A percentile compares a stretch with the other conserved stretches of the same genome.
Evolutionary conservation across 2,329 filamentous ascomycete genomes (phyloP).

Genomic region (Pseudogymnoascus sp.): DNA sequence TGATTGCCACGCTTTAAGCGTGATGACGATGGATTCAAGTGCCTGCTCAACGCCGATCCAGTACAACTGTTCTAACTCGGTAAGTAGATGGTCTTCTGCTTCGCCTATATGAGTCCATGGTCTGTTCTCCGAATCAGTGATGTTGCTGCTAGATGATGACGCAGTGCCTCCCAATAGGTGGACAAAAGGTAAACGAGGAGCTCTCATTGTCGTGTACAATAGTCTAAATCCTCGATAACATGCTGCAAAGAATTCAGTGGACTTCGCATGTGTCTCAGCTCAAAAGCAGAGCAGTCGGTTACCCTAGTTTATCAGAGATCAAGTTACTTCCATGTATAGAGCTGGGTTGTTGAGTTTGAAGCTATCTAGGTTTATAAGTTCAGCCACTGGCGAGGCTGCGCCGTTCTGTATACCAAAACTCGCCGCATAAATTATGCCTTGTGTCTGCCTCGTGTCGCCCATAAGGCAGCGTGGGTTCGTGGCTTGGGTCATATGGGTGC

Average conservation of each 20-base stretch:
- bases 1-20: slow-evolving; percentile 30
- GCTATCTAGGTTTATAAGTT: not conserved
- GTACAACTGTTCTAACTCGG: slow-evolving; percentile 29
- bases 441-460: not conserved
- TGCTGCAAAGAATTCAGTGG: not conserved
- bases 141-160: slow-evolving; percentile 6
- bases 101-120: slow-evolving; percentile 11
- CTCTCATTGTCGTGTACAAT: not conserved
- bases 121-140: slow-evolving; percentile 10
- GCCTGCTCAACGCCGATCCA: slow-evolving; percentile 33
- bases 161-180: not conserved
- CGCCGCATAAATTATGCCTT: not conserved
- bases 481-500: not conserved
- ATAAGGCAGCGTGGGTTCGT: not conserved
- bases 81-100: slow-evolving; percentile 17
- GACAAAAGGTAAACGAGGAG: not conserved
- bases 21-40: slow-evolving; percentile 30
- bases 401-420: not conserved
- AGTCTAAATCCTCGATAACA: not conserved
- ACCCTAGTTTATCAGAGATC: not conserved
- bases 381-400: not conserved
- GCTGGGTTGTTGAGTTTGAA: not conserved
- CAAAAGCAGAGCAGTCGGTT: not conserved
- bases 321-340: not conserved
- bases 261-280: not conserved